Conservation (phyloP, 164 flowering plant species). For the Echeveria elegans region DNA sequence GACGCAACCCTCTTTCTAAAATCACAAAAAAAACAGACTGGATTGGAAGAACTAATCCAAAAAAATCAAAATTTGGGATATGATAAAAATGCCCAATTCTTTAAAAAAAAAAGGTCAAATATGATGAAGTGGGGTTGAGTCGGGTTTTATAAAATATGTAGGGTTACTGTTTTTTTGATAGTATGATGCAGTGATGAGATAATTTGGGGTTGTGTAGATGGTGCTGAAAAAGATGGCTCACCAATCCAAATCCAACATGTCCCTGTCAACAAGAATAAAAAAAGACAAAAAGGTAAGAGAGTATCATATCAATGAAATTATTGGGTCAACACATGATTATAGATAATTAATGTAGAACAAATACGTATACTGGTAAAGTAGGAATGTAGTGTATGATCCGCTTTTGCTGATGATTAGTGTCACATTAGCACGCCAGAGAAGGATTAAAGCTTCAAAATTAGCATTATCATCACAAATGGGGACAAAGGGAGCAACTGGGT, state of each 20-base stretch:
- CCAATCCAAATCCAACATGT: not conserved
- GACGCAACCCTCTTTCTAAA: not conserved
- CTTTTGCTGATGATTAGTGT: not conserved
- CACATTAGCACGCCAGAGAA: not conserved
- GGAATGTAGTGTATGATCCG: not conserved
- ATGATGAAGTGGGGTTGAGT: not conserved
- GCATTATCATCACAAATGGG: not conserved
- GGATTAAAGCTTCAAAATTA: not conserved
- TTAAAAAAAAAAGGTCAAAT: not conserved
- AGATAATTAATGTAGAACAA: not conserved
- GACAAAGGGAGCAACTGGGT: slow-evolving; percentile 1
- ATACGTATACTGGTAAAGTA: not conserved
- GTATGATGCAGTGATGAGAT: not conserved
- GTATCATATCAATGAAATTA: not conserved
- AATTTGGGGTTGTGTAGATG: not conserved
- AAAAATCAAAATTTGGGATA: not conserved
- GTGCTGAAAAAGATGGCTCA: not conserved
- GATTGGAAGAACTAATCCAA: not conserved
- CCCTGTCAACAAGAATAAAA: slow-evolving; percentile 2
- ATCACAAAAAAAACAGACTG: slow-evolving; percentile 1
- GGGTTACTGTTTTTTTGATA: not conserved
- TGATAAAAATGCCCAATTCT: not conserved
- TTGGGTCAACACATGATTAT: slow-evolving; percentile 6
- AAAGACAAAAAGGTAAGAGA: not conserved
- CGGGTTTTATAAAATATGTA: no score